Evolutionary conservation across 2,329 filamentous ascomycete genomes (phyloP).

Genomic region (Botrytis porri): DNA sequence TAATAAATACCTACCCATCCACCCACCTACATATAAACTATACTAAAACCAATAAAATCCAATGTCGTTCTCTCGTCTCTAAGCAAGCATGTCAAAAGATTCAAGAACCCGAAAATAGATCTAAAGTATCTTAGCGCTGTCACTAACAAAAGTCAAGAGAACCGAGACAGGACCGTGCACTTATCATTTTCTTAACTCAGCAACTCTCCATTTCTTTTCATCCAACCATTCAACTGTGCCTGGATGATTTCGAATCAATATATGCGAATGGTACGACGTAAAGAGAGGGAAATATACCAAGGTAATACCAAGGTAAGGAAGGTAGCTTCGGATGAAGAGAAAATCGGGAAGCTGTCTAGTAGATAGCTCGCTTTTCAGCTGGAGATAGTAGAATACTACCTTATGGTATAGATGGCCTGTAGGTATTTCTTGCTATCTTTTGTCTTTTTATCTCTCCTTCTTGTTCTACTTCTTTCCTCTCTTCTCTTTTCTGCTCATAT

Average conservation of each 20-base stretch:
- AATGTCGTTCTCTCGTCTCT: neutral
- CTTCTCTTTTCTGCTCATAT: neutral
- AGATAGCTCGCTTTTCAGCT: neutral
- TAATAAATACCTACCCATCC: neutral
- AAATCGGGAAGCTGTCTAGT: neutral
- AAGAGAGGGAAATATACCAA: neutral
- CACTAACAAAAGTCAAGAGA: neutral
- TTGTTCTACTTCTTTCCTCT: too few species aligned
- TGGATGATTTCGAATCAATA: neutral
- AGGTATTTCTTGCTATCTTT: neutral
- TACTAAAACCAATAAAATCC: neutral
- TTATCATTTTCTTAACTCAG: neutral
- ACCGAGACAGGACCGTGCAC: neutral
- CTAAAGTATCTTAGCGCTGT: neutral
- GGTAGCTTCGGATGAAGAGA: neutral
- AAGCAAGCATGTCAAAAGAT: neutral
- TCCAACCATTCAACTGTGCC: slow-evolving; percentile 1
- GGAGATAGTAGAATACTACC: neutral
- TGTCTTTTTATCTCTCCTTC: neutral
- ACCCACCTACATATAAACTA: neutral
- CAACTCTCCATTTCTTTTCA: neutral
- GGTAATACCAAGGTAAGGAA: neutral
- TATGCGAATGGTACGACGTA: neutral
- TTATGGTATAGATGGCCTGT: neutral
- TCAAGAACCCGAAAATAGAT: neutral